Percentiles rank a stretch among this genome's conserved stretches.
Conservation (phyloP, 2,329 filamentous ascomycete species). For the Colletotrichum noveboracense region DNA sequence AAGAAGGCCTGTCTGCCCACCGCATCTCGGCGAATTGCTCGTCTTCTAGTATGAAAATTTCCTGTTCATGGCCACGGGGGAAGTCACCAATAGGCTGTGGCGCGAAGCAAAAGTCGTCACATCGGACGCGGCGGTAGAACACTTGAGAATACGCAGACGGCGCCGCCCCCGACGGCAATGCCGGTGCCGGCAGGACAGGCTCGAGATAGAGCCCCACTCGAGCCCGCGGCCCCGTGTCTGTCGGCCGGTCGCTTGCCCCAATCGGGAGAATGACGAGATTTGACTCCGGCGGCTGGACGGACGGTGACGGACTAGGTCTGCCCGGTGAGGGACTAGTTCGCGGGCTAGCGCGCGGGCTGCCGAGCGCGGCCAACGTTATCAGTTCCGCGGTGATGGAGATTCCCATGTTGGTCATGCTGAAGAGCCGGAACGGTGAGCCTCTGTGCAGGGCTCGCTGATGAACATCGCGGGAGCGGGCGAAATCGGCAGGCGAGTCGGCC, state of each 20-base stretch:
- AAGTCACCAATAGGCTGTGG: conserved; percentile 2
- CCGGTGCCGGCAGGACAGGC: background rate
- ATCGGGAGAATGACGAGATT: background rate
- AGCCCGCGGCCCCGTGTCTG: background rate
- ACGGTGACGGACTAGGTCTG: background rate
- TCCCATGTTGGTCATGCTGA: conserved; percentile 19
- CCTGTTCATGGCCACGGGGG: background rate
- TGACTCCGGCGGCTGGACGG: background rate
- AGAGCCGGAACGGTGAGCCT: conserved; percentile 5
- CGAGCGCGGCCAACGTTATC: background rate
- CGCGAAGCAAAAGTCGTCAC: conserved; percentile 11
- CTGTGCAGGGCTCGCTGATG: conserved; percentile 13
- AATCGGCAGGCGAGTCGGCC: conserved; percentile 8
- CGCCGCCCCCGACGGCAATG: background rate
- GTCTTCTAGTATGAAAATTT: conserved; percentile 4
- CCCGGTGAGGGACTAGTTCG: background rate
- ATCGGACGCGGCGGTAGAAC: conserved; percentile 6
- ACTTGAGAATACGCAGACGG: background rate
- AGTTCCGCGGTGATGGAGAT: conserved; percentile 7
- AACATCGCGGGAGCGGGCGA: conserved; percentile 2
- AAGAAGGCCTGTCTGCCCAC: background rate
- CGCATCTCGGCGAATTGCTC: conserved; percentile 16
- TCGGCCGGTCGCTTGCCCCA: conserved; percentile 8
- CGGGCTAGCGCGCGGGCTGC: background rate
- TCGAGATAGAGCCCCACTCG: conserved; percentile 14